Percentiles rank a stretch among this genome's conserved stretches.
phyloP scores from a whole-genome alignment of 495 filamentous ascomycete species.

The Penicillium nucicola region DNA sequence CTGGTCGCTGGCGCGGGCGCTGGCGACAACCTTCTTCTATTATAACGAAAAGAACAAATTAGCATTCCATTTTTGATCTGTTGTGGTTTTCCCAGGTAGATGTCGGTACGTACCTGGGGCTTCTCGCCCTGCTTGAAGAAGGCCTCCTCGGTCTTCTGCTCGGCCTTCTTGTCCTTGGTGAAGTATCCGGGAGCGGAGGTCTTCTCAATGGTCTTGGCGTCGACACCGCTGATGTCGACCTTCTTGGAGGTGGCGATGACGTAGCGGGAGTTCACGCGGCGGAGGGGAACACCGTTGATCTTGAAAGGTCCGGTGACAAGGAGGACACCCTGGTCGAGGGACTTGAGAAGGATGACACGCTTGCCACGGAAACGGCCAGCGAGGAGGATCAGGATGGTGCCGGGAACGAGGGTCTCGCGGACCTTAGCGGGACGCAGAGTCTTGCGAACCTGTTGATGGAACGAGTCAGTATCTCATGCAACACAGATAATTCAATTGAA shows the following conservation, averaged over 20 bases:
- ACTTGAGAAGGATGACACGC: constrained; percentile 98
- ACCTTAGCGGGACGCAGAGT: constrained; percentile 77
- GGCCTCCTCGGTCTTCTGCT: constrained; percentile 90
- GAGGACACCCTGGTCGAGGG: constrained; percentile 92
- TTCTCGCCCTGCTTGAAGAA: constrained; percentile 99
- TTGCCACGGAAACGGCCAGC: constrained; percentile 99
- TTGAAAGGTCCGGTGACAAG: constrained; percentile 99
- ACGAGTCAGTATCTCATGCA: constrained; percentile 32
- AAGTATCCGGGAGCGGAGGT: constrained; percentile 84
- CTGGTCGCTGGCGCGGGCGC: constrained; percentile 90
- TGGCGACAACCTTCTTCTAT: constrained; percentile 94
- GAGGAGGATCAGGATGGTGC: constrained; percentile 95
- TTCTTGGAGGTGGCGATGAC: constrained; percentile 95
- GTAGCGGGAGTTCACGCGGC: constrained; percentile 97
- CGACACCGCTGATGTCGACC: constrained; percentile 81
- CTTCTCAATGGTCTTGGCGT: constrained; percentile 81
- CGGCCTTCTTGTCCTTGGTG: constrained; percentile 83
- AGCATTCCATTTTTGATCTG: constrained; percentile 6
- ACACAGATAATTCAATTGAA: background rate
- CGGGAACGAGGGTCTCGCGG: constrained; percentile 83
- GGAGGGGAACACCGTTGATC: constrained; percentile 98
- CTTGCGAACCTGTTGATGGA: constrained; percentile 80
- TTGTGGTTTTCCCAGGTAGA: background rate
- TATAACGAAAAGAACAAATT: constrained; percentile 14
- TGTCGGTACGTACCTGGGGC: constrained; percentile 69